A percentile compares a stretch with the other conserved stretches of the same genome.
phyloP scores from a whole-genome alignment of 768 basidiomycete species.

The Tulasnella sp. region DNA sequence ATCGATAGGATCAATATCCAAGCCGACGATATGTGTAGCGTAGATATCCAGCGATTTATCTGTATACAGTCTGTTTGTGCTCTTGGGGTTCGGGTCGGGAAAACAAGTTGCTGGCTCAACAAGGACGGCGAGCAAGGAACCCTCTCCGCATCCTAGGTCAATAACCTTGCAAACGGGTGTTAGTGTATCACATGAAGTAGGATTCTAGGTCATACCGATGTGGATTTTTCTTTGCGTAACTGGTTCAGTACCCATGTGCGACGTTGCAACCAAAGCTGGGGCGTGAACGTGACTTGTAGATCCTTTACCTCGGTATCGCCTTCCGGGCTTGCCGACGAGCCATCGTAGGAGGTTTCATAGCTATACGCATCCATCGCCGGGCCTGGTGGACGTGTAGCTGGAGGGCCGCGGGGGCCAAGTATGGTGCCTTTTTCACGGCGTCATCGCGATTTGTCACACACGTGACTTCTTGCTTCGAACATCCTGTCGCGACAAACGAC shows the following conservation, averaged over 20 bases:
- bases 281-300: conserved; percentile 52
- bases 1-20: conserved; percentile 48
- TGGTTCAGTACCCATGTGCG: conserved; percentile 58
- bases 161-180: conserved; percentile 32
- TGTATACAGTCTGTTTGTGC: conserved; percentile 14
- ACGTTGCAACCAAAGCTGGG: conserved; percentile 54
- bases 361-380: no score
- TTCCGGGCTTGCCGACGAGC: no score
- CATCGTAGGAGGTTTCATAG: no score
- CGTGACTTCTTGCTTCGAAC: no score
- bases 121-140: conserved; percentile 56
- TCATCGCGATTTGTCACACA: no score
- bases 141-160: conserved; percentile 79
- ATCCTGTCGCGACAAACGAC: no score
- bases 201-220: conserved; percentile 34
- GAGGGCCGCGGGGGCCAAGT: no score
- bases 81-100: conserved; percentile 40
- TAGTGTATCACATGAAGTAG: background rate
- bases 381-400: no score
- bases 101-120: conserved; percentile 61
- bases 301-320: no score
- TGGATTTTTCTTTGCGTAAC: conserved; percentile 43
- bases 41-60: conserved; percentile 35
- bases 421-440: no score
- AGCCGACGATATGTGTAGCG: conserved; percentile 43